phyloP scores from a whole-genome alignment of 2,329 filamentous ascomycete genomes.

The Fusarium zealandicum region DNA sequence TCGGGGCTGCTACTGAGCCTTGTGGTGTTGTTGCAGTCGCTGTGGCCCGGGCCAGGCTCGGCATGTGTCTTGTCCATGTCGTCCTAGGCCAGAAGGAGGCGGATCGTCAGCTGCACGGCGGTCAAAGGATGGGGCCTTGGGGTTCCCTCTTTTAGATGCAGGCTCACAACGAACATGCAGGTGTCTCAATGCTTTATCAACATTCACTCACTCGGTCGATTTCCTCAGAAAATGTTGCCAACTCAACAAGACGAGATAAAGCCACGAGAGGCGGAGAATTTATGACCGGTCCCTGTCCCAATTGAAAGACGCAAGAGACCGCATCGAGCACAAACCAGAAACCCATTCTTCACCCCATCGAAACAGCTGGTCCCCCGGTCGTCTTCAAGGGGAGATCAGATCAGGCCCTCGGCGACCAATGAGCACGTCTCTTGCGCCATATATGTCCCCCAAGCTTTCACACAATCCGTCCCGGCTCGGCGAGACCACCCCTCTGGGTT shows the following conservation, averaged over 20 bases:
- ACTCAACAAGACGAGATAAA: background rate
- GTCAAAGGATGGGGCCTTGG: constrained; percentile 19
- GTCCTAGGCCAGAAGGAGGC: constrained; percentile 22
- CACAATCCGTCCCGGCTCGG: background rate
- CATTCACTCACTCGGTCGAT: background rate
- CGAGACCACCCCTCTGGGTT: background rate
- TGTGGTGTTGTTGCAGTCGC: background rate
- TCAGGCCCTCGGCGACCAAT: constrained; percentile 10
- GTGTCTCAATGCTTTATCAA: background rate
- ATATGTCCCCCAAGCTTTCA: background rate
- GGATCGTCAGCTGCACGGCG: constrained; percentile 24
- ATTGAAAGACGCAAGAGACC: background rate
- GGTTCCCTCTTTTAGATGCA: constrained; percentile 5
- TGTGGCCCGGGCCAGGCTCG: background rate
- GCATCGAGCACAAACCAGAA: background rate
- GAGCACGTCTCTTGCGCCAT: background rate
- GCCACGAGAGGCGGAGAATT: background rate
- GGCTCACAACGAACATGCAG: background rate
- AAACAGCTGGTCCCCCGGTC: background rate
- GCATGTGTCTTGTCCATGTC: constrained; percentile 18
- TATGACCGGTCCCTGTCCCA: background rate
- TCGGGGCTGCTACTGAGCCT: constrained; percentile 24
- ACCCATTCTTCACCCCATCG: background rate
- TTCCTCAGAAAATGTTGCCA: background rate
- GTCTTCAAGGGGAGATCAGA: background rate